Evolutionary conservation across 129 eudicot genomes (phyloP).

Genomic region (Tagetes patula): DNA sequence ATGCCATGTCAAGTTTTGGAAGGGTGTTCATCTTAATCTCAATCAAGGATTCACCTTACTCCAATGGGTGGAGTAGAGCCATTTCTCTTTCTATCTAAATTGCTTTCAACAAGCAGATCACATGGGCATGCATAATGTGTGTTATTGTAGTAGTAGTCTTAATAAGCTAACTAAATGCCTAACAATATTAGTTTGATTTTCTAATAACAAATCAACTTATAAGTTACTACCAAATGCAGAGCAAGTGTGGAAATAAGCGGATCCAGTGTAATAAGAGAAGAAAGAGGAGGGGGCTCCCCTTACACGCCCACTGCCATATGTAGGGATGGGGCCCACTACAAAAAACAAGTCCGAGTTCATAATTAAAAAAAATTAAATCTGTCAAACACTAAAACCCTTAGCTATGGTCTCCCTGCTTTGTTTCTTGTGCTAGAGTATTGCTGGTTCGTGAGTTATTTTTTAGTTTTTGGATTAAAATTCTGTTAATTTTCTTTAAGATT

Average conservation of each 20-base stretch:
- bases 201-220: neutral
- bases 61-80: neutral
- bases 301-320: too few relatives aligned
- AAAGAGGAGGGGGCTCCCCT: too few relatives aligned
- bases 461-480: too few relatives aligned
- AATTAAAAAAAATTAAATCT: too few relatives aligned
- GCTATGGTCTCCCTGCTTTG: too few relatives aligned
- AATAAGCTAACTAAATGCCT: neutral
- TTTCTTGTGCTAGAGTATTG: too few relatives aligned
- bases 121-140: slow-evolving; percentile 1
- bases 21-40: neutral
- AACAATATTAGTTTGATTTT: neutral
- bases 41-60: neutral
- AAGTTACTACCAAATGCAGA: neutral
- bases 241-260: neutral
- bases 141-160: neutral
- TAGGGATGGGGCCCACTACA: too few relatives aligned
- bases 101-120: neutral
- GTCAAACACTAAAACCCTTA: too few relatives aligned
- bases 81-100: neutral
- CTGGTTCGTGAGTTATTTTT: too few relatives aligned
- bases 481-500: too few relatives aligned
- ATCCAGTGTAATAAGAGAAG: too few relatives aligned
- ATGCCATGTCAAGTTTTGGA: neutral
- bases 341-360: too few relatives aligned